Base-by-base conservation (phyloP, 345 rosid genomes). In the Ricinus communis region DNA sequence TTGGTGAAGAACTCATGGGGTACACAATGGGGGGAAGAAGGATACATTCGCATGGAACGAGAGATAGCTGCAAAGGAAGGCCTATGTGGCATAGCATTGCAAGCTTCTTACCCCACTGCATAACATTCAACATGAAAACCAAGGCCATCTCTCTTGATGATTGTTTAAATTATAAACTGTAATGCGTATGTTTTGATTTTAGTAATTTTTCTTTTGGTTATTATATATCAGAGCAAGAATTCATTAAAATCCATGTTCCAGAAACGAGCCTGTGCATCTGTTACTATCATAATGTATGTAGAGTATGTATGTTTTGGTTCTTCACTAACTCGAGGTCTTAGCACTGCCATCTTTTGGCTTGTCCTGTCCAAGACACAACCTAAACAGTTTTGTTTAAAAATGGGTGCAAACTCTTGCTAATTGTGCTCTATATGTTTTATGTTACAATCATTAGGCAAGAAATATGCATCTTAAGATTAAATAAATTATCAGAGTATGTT, bases 1-100 rank as follows among this genome's bases (percentile, higher is more conserved):
- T 60, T 80, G 53, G 82, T 80, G 50, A 82, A 85, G 68, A 85
- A 78, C 58, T 82, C 82, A 31, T 80, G 81, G 81, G 85, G 82
- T 8, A 33, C 74, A 8, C 51, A 51, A 9, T 82, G 80, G 76
- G 82, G 85, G 3, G 80, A 80, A 46, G 51, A 77, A 69, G 81
- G 81, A 22, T 80, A 75, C 69, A 73, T 74, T 18, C 66, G 72
- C 70, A 78, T 82, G 82, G 76, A 69, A 43, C 67, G 71, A 43
- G 78, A 71, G 43, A 33, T 71, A 5, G 21, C 21, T 4, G 82
- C 78, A 5, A 75, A 74, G 69, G 73, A 78, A 71, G 84, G 84
- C 22, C 77, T 79, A 5, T 81, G 87, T 16, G 82, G 85, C 33
- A 79, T 79, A 2, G 81, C 84, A 1, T 75, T 77, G 84, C 63